Percentiles rank a stretch among this genome's conserved stretches.
Evolutionary conservation across 331 rosid species (phyloP).

Genomic region (Quercus tomentella): DNA sequence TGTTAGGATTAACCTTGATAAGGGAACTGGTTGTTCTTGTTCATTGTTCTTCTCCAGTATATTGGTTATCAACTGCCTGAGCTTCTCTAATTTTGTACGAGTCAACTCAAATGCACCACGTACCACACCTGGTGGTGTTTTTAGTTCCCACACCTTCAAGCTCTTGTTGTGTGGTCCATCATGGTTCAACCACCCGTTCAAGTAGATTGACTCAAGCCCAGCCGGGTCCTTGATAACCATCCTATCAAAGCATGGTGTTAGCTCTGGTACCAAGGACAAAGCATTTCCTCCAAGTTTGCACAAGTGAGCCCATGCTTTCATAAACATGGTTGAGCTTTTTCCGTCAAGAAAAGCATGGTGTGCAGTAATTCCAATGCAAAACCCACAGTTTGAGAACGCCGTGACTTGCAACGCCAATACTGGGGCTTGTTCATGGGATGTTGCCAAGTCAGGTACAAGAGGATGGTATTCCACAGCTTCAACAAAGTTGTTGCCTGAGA

Average conservation of each 20-base stretch:
- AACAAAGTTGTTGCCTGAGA: conserved; percentile 13
- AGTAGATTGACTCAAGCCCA: neutral
- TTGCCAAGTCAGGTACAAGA: conserved; percentile 29
- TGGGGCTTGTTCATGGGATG: conserved; percentile 29
- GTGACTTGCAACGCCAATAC: conserved; percentile 42
- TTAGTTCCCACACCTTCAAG: neutral
- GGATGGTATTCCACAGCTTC: conserved; percentile 28
- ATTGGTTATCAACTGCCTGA: neutral
- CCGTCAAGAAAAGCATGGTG: conserved; percentile 60
- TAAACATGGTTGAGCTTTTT: conserved; percentile 26
- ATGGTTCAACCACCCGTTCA: conserved; percentile 19
- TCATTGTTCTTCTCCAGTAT: neutral
- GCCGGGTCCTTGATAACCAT: conserved; percentile 14
- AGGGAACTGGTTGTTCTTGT: neutral
- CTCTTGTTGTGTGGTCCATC: conserved; percentile 32
- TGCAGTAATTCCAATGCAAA: conserved; percentile 39
- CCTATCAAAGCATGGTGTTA: conserved; percentile 33
- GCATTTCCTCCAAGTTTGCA: conserved; percentile 4
- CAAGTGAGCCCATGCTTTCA: conserved; percentile 52
- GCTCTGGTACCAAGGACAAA: neutral
- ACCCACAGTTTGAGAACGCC: conserved; percentile 35
- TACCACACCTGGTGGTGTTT: neutral
- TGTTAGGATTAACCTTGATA: conserved; percentile 28
- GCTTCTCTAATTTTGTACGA: neutral
- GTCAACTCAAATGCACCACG: conserved; percentile 21